Evolutionary conservation across 805 yeast genomes (phyloP).

Genomic region (Kluyveromyces wickerhamii): DNA sequence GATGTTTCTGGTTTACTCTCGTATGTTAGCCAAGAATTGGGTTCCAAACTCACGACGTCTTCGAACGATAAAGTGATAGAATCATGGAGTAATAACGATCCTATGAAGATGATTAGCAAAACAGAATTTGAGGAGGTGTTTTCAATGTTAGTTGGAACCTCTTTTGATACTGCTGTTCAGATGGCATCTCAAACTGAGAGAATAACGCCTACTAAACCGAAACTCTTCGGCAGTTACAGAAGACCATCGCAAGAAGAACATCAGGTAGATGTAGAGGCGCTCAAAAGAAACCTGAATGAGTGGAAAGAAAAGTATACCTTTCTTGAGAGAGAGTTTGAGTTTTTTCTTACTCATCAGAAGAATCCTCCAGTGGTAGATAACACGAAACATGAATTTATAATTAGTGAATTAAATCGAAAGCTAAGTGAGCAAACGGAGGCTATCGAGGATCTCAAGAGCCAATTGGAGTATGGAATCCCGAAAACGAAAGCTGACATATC

Average conservation of each 20-base stretch:
- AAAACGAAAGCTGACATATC: neutral
- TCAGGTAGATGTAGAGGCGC: neutral
- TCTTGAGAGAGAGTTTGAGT: conserved; percentile 22
- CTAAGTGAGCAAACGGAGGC: conserved; percentile 22
- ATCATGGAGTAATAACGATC: conserved; percentile 4
- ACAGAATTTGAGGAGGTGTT: conserved; percentile 28
- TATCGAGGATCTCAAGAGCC: conserved; percentile 18
- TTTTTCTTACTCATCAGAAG: conserved; percentile 14
- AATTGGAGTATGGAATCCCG: conserved; percentile 8
- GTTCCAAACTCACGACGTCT: neutral
- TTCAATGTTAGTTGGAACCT: conserved; percentile 27
- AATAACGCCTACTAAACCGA: conserved; percentile 8
- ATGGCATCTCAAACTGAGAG: conserved; percentile 10
- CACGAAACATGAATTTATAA: conserved; percentile 22
- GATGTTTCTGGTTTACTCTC: conserved; percentile 20
- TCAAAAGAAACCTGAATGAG: conserved; percentile 12
- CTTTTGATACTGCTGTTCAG: conserved; percentile 24
- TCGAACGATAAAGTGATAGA: conserved; percentile 3
- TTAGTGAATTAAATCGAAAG: conserved; percentile 24
- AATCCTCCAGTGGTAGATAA: conserved; percentile 8
- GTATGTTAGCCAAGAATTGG: conserved; percentile 10
- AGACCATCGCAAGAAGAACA: neutral
- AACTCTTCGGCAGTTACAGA: conserved; percentile 4
- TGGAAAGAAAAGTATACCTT: conserved; percentile 23
- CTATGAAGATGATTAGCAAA: conserved; percentile 21